Conservation (phyloP, 768 basidiomycete genomes). For the Cubamyces lactineus region DNA sequence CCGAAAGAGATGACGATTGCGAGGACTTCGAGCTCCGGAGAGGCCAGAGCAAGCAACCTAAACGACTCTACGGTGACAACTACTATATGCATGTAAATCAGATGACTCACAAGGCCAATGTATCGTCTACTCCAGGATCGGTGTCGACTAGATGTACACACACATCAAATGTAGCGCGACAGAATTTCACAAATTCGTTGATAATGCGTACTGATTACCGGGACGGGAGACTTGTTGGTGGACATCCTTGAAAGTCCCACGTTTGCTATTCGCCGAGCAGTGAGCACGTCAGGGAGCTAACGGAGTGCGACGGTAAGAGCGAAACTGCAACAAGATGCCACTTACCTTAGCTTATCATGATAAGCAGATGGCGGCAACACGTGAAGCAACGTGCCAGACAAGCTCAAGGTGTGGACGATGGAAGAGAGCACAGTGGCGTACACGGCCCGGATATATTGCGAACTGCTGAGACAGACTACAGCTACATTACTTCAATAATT, state of each 20-base stretch:
- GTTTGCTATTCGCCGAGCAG: too few relatives aligned
- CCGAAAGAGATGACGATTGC: slow-evolving; percentile 80
- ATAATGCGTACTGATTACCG: slow-evolving; percentile 62
- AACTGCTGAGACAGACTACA: not conserved
- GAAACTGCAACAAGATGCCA: too few relatives aligned
- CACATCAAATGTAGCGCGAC: too few relatives aligned
- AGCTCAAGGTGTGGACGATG: not conserved
- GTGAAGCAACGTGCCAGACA: not conserved
- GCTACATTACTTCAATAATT: not conserved
- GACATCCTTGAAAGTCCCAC: not conserved
- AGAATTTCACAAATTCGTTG: not conserved
- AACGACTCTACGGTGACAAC: not conserved
- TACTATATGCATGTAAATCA: not conserved
- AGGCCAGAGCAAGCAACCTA: slow-evolving; percentile 77
- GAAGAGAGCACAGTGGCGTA: not conserved
- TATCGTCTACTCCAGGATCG: slow-evolving; percentile 87
- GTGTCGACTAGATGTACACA: slow-evolving; percentile 66
- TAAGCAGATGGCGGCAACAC: not conserved
- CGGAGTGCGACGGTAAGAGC: too few relatives aligned
- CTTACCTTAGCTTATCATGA: not conserved
- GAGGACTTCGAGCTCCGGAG: slow-evolving; percentile 81
- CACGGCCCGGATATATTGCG: slow-evolving; percentile 1
- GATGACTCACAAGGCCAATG: slow-evolving; percentile 66
- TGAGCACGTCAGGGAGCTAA: too few relatives aligned
- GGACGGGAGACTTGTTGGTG: slow-evolving; percentile 37